A percentile compares a stretch with the other conserved stretches of the same genome.
Conservation (phyloP, 1,139 yeast species). For the Protomyces pachydermus region DNA sequence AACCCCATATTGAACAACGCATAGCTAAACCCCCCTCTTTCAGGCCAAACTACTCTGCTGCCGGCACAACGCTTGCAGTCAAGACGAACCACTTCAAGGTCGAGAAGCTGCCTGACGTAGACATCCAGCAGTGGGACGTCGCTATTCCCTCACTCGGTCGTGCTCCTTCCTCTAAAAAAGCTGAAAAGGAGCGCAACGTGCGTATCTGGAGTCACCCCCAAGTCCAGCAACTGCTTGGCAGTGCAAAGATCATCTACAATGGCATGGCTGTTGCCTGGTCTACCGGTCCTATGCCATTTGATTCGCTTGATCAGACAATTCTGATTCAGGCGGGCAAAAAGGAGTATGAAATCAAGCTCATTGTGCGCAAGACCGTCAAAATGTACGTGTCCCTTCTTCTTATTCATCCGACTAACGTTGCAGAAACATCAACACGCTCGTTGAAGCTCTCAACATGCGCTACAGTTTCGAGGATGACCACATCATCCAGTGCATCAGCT, state of each 20-base stretch:
- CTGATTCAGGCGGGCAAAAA: slow-evolving; percentile 16
- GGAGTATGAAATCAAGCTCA: slow-evolving; percentile 20
- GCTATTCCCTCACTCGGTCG: slow-evolving; percentile 16
- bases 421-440: slow-evolving; percentile 28
- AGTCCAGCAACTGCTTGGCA: slow-evolving; percentile 27
- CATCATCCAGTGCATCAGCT: slow-evolving; percentile 28
- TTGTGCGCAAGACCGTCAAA: slow-evolving; percentile 27
- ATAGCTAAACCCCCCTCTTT: neutral
- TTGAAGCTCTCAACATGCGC: slow-evolving; percentile 24
- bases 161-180: slow-evolving; percentile 17
- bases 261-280: slow-evolving; percentile 30
- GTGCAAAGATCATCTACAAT: slow-evolving; percentile 26
- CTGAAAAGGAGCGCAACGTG: slow-evolving; percentile 5
- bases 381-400: neutral
- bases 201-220: slow-evolving; percentile 21
- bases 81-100: slow-evolving; percentile 30
- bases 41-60: slow-evolving; percentile 14
- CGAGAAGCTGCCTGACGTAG: slow-evolving; percentile 27
- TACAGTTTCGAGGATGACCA: slow-evolving; percentile 28
- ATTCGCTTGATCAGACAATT: slow-evolving; percentile 23
- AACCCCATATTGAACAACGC: no score
- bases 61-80: slow-evolving; percentile 23
- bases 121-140: slow-evolving; percentile 30
- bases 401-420: neutral
- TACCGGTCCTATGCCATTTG: slow-evolving; percentile 25